Base-by-base conservation (phyloP, 176 grass and related monocot species). In the Ampelocalamus luodianensis region DNA sequence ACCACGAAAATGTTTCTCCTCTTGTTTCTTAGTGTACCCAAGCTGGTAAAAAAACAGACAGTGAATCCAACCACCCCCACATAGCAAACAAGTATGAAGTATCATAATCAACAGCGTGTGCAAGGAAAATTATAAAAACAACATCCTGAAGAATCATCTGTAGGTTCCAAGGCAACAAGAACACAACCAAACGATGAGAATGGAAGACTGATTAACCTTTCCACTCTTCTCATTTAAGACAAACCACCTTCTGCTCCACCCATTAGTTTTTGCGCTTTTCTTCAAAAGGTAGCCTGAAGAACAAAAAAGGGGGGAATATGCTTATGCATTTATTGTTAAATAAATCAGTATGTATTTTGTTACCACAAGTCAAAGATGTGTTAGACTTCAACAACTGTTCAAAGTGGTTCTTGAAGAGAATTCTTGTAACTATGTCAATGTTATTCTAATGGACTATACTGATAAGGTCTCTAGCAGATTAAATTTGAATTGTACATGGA, bases 21-120 rank as follows among this genome's bases (percentile, higher is more conserved):
- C 94, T 86, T 97, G 94, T 82, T 97, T 97, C 83, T 94, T 97
- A 40, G 94, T 97, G 88, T 97, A 97, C 27, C 92, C 92, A 89
- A 97, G 92, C 94, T 97, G 92, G n/a, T 43, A 79, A 79, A 79
- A 89, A 87, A 79, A 27, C 14, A 81, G 10, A 70, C 11, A 42
- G 68, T 78, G 23, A 87, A 80, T 65, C 72, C n/a, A 85, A 80
- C 66, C 13, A 84, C 2, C 9, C 1, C 26, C 20, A 1, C 7
- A 71, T 5, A 88, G 29, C 48, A 83, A 93, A 71, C 29, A 61
- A 26, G 13, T 79, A n/a, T 14, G 8, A 50, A 84, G 45, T 74
- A 65, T 15, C 68, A 82, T 49, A 76, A 81, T 45, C 23, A 79
- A 72, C 36, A 83, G n/a, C 3, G 16, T 48, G 59, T 78, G 22